Evolutionary conservation across 257 asterid genomes (phyloP).

Genomic region (Ilex asprella): DNA sequence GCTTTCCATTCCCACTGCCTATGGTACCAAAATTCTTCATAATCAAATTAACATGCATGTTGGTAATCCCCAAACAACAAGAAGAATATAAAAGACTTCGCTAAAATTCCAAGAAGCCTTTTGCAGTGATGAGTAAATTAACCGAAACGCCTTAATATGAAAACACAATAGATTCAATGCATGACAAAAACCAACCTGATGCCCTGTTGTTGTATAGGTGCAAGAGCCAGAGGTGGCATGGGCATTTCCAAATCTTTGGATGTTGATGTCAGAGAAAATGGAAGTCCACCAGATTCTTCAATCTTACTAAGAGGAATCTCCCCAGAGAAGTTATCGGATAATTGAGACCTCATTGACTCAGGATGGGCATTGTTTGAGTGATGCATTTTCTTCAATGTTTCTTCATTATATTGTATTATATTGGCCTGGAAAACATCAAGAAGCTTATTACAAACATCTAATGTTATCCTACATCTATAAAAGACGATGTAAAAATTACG

Average conservation of each 20-base stretch:
- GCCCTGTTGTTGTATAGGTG: constrained; percentile 56
- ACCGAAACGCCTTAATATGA: too few species aligned
- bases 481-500: too few species aligned
- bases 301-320: constrained; percentile 20
- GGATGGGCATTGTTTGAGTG: constrained; percentile 30
- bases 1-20: too few species aligned
- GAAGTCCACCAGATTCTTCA: constrained; percentile 30
- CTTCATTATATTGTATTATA: constrained; percentile 63
- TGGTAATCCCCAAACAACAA: too few species aligned
- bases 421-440: constrained; percentile 49
- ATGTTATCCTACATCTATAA: too few species aligned
- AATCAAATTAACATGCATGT: too few species aligned
- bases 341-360: constrained; percentile 30
- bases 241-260: constrained; percentile 72
- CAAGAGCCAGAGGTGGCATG: constrained; percentile 90
- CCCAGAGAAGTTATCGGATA: constrained; percentile 25
- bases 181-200: constrained; percentile 44
- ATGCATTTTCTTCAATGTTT: constrained; percentile 49
- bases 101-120: too few species aligned
- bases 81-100: too few species aligned
- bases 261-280: constrained; percentile 34
- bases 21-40: too few species aligned
- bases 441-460: neutral
- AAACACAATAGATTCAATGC: neutral
- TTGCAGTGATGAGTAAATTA: too few species aligned